Evolutionary conservation across 345 rosid genomes (phyloP).

Genomic region (Raphanus sativus): DNA sequence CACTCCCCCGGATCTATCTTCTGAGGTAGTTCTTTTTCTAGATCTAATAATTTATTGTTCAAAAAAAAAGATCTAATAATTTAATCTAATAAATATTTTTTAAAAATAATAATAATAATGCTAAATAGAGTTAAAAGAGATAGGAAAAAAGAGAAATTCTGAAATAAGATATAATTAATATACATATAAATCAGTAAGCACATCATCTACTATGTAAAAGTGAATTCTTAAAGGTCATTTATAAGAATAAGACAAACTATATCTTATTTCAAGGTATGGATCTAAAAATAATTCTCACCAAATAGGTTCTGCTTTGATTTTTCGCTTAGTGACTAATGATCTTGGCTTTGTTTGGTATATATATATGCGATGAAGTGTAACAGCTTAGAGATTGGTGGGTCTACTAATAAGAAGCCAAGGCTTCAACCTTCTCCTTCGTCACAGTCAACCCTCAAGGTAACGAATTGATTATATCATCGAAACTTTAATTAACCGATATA

Average conservation of each 20-base stretch:
- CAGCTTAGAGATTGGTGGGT: conserved; percentile 71
- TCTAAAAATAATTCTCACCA: conserved; percentile 7
- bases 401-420: conserved; percentile 80
- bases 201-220: conserved; percentile 1
- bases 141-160: not conserved
- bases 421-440: conserved; percentile 73
- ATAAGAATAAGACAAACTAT: conserved; percentile 2
- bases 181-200: conserved; percentile 2
- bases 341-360: conserved; percentile 19
- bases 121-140: not conserved
- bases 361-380: conserved; percentile 52
- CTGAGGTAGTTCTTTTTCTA: conserved; percentile 56
- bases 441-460: conserved; percentile 81
- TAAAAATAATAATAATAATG: not conserved
- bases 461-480: conserved; percentile 12
- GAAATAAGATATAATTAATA: not conserved
- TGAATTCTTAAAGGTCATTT: conserved; percentile 13
- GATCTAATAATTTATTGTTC: not conserved
- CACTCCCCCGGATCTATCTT: conserved; percentile 67
- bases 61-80: not conserved
- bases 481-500: not conserved
- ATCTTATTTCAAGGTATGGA: conserved; percentile 26
- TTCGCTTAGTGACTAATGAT: not conserved
- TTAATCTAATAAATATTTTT: not conserved
- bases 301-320: conserved; percentile 5